Base-by-base conservation (phyloP, 2,329 filamentous ascomycete genomes). In the Didymella pinodella region DNA sequence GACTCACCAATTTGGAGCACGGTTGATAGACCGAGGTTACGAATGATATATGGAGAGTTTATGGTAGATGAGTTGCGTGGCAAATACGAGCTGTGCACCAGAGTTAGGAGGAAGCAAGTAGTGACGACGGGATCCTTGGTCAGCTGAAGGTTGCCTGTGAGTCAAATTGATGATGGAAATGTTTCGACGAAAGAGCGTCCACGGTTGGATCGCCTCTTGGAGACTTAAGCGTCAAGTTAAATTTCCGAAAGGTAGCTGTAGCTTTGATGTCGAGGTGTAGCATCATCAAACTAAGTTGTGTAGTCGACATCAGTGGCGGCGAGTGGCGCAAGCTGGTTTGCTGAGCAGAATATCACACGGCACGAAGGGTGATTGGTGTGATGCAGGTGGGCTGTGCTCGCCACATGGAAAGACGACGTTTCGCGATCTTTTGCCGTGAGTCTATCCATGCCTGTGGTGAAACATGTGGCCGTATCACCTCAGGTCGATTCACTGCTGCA, bases 401-500 rank as follows among this genome's bases (percentile, higher is more conserved):
- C 69, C 68, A 74, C 62, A 53, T 48, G 34, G 40, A 45, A 43
- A 40, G 32, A 48, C 43, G 22, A 49, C 44, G 50, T 65, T 57
- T 69, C 57, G 65, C 61, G 56, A 49, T 53, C 38, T 53, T 38
- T 53, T 29, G 49, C 29, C 5, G 18, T 40, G 55, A 36, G 49
- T 40, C 31, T 46, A 20, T 43, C 22, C 25, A 54, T 45, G 65
- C 51, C 59, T 64, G 62, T 65, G 61, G 61, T 65, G 44, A n/a
- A 40, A 57, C 67, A 70, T 65, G 67, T 70, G 69, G 53, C 65
- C 54, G 60, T 53, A 36, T 58, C 64, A 48, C 62, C 48, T 66
- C 55, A 51, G 32, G 55, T 61, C 54, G 57, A 63, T 50, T n/a
- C 22, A 25, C 6, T 71, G 71, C 71, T 72, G 71, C 72, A 75